phyloP scores from a whole-genome alignment of 805 yeast genomes.

The Saccharomyces paradoxus region DNA sequence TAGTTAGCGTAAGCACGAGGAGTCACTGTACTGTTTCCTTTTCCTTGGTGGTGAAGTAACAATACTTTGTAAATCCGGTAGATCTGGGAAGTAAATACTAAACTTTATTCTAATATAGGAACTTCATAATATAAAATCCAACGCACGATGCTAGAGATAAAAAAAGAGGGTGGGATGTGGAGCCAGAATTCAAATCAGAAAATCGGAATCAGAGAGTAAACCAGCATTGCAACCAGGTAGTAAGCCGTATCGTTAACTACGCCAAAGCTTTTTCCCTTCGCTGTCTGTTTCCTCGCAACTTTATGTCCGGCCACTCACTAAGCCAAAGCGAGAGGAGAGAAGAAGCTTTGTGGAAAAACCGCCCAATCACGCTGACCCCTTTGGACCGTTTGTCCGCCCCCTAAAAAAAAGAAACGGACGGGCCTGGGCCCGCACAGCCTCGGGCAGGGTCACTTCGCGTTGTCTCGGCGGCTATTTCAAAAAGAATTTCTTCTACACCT shows the following conservation, averaged over 20 bases:
- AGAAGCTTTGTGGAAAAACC: neutral
- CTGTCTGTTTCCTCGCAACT: neutral
- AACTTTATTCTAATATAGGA: neutral
- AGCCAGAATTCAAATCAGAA: neutral
- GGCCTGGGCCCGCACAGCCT: neutral
- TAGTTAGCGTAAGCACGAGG: neutral
- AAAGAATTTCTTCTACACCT: neutral
- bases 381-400: neutral
- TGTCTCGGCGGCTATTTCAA: neutral
- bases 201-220: neutral
- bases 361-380: neutral
- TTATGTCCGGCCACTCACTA: neutral
- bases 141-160: neutral
- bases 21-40: neutral
- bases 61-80: neutral
- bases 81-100: neutral
- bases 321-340: neutral
- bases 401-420: neutral
- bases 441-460: neutral
- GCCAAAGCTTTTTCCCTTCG: neutral
- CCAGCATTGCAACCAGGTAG: neutral
- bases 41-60: neutral
- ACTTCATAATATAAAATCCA: neutral
- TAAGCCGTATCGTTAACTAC: neutral
- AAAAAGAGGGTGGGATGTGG: slow-evolving; percentile 1